Conservation (phyloP, 139 green algal species). For the Closterium sp. region DNA sequence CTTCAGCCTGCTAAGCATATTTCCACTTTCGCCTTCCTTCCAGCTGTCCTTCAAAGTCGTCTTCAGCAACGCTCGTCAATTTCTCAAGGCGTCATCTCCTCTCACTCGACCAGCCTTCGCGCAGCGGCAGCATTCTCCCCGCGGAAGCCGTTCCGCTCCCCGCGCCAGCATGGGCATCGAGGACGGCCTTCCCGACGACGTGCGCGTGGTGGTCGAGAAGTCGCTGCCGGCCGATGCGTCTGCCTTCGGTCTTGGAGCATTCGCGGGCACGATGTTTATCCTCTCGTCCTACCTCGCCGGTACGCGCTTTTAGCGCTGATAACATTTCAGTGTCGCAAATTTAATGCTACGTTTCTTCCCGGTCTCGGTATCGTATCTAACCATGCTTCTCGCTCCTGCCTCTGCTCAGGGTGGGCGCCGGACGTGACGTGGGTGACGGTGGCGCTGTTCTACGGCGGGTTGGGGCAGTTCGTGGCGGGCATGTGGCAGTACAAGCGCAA, state of each 20-base stretch:
- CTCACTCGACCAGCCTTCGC: too few species aligned
- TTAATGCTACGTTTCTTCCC: too few species aligned
- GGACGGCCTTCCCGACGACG: neutral
- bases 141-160: neutral
- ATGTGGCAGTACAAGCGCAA: conserved; percentile 39
- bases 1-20: too few species aligned
- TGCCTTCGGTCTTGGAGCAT: neutral
- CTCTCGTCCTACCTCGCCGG: neutral
- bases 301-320: neutral
- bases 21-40: too few species aligned
- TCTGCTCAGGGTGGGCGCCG: conserved; percentile 6
- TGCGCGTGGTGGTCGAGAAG: neutral
- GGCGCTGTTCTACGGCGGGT: conserved; percentile 38
- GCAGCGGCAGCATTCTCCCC: neutral
- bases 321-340: too few species aligned
- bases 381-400: neutral
- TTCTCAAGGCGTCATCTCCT: neutral
- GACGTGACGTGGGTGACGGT: conserved; percentile 20
- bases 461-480: conserved; percentile 25
- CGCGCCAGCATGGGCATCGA: neutral
- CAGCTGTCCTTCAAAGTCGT: too few species aligned
- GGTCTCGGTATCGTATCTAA: neutral
- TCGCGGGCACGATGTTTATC: conserved; percentile 2
- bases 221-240: neutral
- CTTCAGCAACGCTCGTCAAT: too few species aligned